Percentiles rank a stretch among this genome's conserved stretches.
These are phyloP conservation scores for Verticillium nubilum DNA, from an alignment of 2,329 filamentous ascomycete genomes.

Conservation along the genomic window DNA sequence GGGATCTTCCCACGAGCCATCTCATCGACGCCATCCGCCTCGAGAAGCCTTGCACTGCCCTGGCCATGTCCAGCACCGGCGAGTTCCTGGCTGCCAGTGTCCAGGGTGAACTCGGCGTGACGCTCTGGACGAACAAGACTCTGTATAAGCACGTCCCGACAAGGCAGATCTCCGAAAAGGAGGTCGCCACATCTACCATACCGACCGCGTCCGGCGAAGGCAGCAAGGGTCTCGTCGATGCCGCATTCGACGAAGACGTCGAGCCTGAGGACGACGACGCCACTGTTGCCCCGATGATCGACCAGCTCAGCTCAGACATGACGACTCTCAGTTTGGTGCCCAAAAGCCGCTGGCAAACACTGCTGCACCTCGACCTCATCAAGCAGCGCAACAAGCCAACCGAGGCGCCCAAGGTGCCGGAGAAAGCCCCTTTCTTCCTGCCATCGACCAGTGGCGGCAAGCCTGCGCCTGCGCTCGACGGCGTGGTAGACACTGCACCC, in stretches of 20 bases:
- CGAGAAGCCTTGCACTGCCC: slow-evolving; percentile 70
- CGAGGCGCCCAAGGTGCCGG: slow-evolving; percentile 83
- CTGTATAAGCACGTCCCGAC: slow-evolving; percentile 87
- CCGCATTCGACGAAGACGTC: slow-evolving; percentile 58
- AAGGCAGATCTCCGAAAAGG: slow-evolving; percentile 73
- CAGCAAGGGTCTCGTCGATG: slow-evolving; percentile 68
- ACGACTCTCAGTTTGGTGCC: slow-evolving; percentile 87
- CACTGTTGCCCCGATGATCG: slow-evolving; percentile 51
- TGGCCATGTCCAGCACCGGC: slow-evolving; percentile 84
- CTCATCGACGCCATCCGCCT: slow-evolving; percentile 88
- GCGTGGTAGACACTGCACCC: slow-evolving; percentile 34
- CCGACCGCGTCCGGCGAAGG: slow-evolving; percentile 82
- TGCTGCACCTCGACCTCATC: slow-evolving; percentile 88
- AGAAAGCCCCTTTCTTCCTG: slow-evolving; percentile 94
- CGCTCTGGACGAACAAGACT: slow-evolving; percentile 91
- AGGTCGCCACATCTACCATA: slow-evolving; percentile 58
- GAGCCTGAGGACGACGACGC: slow-evolving; percentile 48
- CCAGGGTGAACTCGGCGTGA: slow-evolving; percentile 77
- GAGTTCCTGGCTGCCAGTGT: slow-evolving; percentile 92
- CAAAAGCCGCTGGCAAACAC: slow-evolving; percentile 87
- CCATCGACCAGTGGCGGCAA: slow-evolving; percentile 52
- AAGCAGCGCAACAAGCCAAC: slow-evolving; percentile 91
- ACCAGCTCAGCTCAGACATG: slow-evolving; percentile 78
- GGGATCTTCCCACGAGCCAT: slow-evolving; percentile 94
- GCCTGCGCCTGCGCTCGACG: slow-evolving; percentile 24